Conservation (phyloP, 805 yeast species). For the Danielia oregonensis region DNA sequence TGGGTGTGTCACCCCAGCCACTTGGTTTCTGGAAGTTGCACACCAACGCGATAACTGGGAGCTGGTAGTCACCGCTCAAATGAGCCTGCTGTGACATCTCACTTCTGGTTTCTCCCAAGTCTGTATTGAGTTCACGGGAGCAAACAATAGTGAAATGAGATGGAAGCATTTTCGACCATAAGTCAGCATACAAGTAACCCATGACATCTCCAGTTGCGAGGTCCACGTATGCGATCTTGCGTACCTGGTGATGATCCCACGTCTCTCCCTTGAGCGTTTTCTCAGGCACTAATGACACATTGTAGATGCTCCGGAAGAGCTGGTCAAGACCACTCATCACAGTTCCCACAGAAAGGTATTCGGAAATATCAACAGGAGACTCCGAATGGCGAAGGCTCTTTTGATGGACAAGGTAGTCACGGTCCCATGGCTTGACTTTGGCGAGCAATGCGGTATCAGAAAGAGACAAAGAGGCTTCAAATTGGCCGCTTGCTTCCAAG, state of each 20-base stretch:
- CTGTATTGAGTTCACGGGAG: slow-evolving; percentile 67
- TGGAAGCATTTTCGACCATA: slow-evolving; percentile 78
- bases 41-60: slow-evolving; percentile 85
- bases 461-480: too few relatives aligned
- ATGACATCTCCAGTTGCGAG: slow-evolving; percentile 48
- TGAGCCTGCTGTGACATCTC: slow-evolving; percentile 26
- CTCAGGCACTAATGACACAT: slow-evolving; percentile 69
- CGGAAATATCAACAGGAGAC: slow-evolving; percentile 47
- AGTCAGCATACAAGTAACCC: slow-evolving; percentile 85
- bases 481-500: slow-evolving; percentile 11
- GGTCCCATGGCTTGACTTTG: slow-evolving; percentile 83
- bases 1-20: slow-evolving; percentile 29
- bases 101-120: slow-evolving; percentile 25
- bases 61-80: slow-evolving; percentile 55
- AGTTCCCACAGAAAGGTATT: slow-evolving; percentile 79
- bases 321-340: slow-evolving; percentile 79
- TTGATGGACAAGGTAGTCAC: slow-evolving; percentile 54
- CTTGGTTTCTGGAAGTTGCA: slow-evolving; percentile 65
- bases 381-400: slow-evolving; percentile 19
- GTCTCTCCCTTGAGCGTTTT: slow-evolving; percentile 68
- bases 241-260: slow-evolving; percentile 77
- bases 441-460: slow-evolving; percentile 42
- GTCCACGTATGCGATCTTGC: slow-evolving; percentile 73
- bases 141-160: slow-evolving; percentile 96
- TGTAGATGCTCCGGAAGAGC: slow-evolving; percentile 68